These are phyloP conservation scores for Colletotrichum spinosum DNA, from an alignment of 2,329 filamentous ascomycete genomes.

Conservation along the genomic window DNA sequence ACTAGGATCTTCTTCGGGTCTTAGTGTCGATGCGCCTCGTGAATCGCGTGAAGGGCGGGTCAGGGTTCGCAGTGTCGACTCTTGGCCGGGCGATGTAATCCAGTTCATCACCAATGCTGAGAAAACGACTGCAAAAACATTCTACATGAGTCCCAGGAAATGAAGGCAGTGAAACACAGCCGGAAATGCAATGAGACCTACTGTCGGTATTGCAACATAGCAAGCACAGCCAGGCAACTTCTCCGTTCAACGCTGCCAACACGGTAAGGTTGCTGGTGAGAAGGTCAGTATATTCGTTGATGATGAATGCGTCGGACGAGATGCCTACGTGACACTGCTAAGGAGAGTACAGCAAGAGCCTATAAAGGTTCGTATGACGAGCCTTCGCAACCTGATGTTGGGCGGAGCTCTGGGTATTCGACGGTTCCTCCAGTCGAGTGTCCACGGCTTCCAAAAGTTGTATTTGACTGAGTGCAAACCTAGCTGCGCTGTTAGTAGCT, in stretches of 20 bases:
- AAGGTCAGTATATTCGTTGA: rapidly evolving
- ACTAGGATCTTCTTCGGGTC: slow-evolving; percentile 17
- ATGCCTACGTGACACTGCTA: slow-evolving; percentile 20
- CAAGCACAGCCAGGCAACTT: slow-evolving; percentile 28
- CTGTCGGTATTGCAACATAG: slow-evolving; percentile 32
- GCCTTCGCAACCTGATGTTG: slow-evolving; percentile 19
- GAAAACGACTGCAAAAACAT: slow-evolving; percentile 1
- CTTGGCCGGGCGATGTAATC: slow-evolving; percentile 26
- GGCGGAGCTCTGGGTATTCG: slow-evolving; percentile 24
- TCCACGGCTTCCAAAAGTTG: slow-evolving; percentile 36
- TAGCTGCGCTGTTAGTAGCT: not conserved
- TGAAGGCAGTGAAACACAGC: rapidly evolving
- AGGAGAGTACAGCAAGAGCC: slow-evolving; percentile 28
- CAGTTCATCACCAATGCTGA: slow-evolving; percentile 33
- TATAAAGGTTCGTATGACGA: slow-evolving; percentile 30
- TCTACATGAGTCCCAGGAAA: not conserved
- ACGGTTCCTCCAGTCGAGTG: slow-evolving; percentile 23
- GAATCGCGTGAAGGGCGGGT: slow-evolving; percentile 23
- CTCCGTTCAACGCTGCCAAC: slow-evolving; percentile 18
- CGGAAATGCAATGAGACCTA: not conserved
- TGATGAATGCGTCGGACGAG: too few species aligned
- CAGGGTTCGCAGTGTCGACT: slow-evolving; percentile 22
- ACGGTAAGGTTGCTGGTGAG: slow-evolving; percentile 16
- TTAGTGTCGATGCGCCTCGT: slow-evolving; percentile 6
- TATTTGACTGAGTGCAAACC: slow-evolving; percentile 30